phyloP scores from a whole-genome alignment of 768 basidiomycete genomes.

The Coprinellus micaceus region DNA sequence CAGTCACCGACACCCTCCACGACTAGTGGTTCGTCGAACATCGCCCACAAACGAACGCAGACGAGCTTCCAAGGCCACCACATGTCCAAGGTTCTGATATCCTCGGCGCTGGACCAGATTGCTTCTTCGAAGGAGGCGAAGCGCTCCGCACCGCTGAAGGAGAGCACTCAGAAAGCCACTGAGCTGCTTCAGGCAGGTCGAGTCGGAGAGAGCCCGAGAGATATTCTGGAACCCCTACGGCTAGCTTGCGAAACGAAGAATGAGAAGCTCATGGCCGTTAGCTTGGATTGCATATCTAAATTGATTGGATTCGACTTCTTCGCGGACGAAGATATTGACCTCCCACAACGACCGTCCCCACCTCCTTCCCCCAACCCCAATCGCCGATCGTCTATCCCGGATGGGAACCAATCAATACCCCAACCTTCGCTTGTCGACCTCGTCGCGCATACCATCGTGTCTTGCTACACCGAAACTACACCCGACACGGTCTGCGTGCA shows the following conservation, averaged over 20 bases:
- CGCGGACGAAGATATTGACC: conserved; percentile 52
- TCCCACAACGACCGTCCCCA: conserved; percentile 58
- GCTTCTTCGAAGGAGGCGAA: conserved; percentile 86
- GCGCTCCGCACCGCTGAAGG: conserved; percentile 74
- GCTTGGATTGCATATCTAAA: conserved; percentile 96
- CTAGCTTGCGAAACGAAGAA: conserved; percentile 93
- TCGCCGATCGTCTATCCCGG: conserved; percentile 37
- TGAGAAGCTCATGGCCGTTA: conserved; percentile 94
- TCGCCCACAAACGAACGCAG: conserved; percentile 50
- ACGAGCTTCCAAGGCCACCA: conserved; percentile 66
- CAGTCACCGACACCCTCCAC: conserved; percentile 24
- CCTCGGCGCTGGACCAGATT: conserved; percentile 83
- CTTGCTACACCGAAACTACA: conserved; percentile 84
- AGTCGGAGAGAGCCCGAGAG: conserved; percentile 73
- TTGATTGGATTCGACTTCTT: conserved; percentile 98
- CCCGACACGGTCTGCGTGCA: conserved; percentile 92
- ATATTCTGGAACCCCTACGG: conserved; percentile 93
- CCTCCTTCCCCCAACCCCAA: conserved; percentile 67
- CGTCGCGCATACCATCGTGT: conserved; percentile 91
- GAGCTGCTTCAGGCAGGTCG: conserved; percentile 76
- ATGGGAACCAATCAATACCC: conserved; percentile 47
- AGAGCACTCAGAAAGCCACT: conserved; percentile 76
- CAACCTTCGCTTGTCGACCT: conserved; percentile 84
- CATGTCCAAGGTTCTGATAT: conserved; percentile 76
- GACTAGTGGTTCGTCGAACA: conserved; percentile 16